Evolutionary conservation across 306 rosid genomes (phyloP).

Genomic region (peach (Prunus persica)): Prunus_persica_NCBIv2 NC_034010.1:26218001-26218500

Average conservation of each 20-base stretch:
- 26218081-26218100: slow-evolving; percentile 65
- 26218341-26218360: slow-evolving; percentile 1
- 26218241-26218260: slow-evolving; percentile 5
- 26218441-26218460: slow-evolving; percentile 68
- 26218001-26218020: slow-evolving; percentile 23
- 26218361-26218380: slow-evolving; percentile 33
- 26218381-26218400: slow-evolving; percentile 59
- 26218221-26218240: slow-evolving; percentile 13
- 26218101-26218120: slow-evolving; percentile 50
- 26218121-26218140: slow-evolving; percentile 54
- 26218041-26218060: slow-evolving; percentile 74
- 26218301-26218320: not conserved
- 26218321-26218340: slow-evolving; percentile 16
- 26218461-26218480: slow-evolving; percentile 68
- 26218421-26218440: slow-evolving; percentile 54
- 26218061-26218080: slow-evolving; percentile 72
- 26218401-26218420: slow-evolving; percentile 42
- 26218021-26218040: slow-evolving; percentile 63
- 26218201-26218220: slow-evolving; percentile 27
- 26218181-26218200: slow-evolving; percentile 65
- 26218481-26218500: slow-evolving; percentile 49
- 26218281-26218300: slow-evolving; percentile 22
- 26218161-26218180: slow-evolving; percentile 50
- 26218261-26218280: not conserved
- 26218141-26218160: slow-evolving; percentile 49